Evolutionary conservation across 352 stramenopile species (phyloP).

Genomic region (Phytophthora macrochlamydospora): DNA sequence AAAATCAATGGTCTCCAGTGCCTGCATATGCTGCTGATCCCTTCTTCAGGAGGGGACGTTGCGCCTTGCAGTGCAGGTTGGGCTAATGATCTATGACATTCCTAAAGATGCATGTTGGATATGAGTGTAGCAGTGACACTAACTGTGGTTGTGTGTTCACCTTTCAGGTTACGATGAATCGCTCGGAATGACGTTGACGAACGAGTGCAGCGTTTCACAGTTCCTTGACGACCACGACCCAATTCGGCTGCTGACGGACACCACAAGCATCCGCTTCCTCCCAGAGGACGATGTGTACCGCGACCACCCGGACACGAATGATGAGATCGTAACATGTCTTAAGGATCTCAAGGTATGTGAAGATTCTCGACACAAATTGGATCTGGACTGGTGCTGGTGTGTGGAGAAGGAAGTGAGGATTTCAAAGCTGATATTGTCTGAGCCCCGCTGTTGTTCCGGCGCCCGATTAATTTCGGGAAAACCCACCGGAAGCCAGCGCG

Average conservation of each 20-base stretch:
- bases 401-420: slow-evolving; percentile 69
- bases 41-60: slow-evolving; percentile 26
- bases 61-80: slow-evolving; percentile 58
- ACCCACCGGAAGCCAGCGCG: slow-evolving; percentile 89
- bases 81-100: slow-evolving; percentile 89
- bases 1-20: slow-evolving; percentile 85
- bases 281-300: slow-evolving; percentile 80
- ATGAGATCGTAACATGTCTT: slow-evolving; percentile 81
- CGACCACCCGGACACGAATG: slow-evolving; percentile 74
- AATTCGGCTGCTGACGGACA: slow-evolving; percentile 95
- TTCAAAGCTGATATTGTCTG: slow-evolving; percentile 81
- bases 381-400: not conserved
- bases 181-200: slow-evolving; percentile 84
- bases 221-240: slow-evolving; percentile 92
- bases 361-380: not conserved
- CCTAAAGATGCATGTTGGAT: not conserved
- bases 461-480: slow-evolving; percentile 91
- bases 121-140: too few relatives aligned
- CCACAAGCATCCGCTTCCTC: slow-evolving; percentile 93
- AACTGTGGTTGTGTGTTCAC: not conserved
- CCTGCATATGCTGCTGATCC: slow-evolving; percentile 43
- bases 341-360: slow-evolving; percentile 92
- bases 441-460: slow-evolving; percentile 88
- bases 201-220: slow-evolving; percentile 84
- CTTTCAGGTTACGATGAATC: slow-evolving; percentile 92